A percentile compares a stretch with the other conserved stretches of the same genome.
These are phyloP conservation scores for Rostrohypoxylon terebratum DNA, from an alignment of 495 filamentous ascomycete genomes.

Conservation along the genomic window DNA sequence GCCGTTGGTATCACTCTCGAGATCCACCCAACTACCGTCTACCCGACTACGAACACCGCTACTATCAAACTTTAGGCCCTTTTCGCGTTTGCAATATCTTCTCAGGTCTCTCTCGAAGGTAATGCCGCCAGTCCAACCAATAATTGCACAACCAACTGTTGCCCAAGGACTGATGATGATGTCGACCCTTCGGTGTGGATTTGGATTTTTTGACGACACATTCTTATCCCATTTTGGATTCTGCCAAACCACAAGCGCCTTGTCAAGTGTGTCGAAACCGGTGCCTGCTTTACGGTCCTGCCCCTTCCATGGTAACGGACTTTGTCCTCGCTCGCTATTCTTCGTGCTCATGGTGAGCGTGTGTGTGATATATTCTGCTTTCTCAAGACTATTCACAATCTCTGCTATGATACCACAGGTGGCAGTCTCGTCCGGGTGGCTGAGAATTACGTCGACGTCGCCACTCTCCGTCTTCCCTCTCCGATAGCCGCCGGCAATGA, in stretches of 20 bases:
- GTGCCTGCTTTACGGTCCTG: conserved; percentile 52
- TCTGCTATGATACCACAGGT: conserved; percentile 75
- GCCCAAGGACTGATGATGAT: conserved; percentile 93
- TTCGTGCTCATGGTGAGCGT: conserved; percentile 76
- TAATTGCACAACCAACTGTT: conserved; percentile 85
- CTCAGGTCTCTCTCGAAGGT: conserved; percentile 92
- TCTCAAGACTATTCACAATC: conserved; percentile 76
- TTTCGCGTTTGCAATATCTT: conserved; percentile 78
- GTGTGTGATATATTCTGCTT: conserved; percentile 79
- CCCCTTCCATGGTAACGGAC: conserved; percentile 67
- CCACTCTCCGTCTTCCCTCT: conserved; percentile 79
- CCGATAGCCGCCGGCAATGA: conserved; percentile 86
- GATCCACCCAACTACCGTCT: conserved; percentile 74
- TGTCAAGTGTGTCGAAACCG: conserved; percentile 89
- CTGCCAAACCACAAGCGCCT: conserved; percentile 94
- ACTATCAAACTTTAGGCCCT: conserved; percentile 87
- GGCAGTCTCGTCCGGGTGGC: conserved; percentile 75
- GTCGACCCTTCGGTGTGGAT: conserved; percentile 86
- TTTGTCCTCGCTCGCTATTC: conserved; percentile 76
- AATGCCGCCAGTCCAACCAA: conserved; percentile 88
- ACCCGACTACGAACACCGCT: conserved; percentile 79
- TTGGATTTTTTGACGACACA: conserved; percentile 68
- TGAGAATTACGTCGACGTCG: conserved; percentile 89
- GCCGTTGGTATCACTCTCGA: conserved; percentile 59
- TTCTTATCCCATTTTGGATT: conserved; percentile 68